A percentile compares a stretch with the other conserved stretches of the same genome.
Evolutionary conservation across 306 rosid species (phyloP).

Genomic region (Purshia tridentata): DNA sequence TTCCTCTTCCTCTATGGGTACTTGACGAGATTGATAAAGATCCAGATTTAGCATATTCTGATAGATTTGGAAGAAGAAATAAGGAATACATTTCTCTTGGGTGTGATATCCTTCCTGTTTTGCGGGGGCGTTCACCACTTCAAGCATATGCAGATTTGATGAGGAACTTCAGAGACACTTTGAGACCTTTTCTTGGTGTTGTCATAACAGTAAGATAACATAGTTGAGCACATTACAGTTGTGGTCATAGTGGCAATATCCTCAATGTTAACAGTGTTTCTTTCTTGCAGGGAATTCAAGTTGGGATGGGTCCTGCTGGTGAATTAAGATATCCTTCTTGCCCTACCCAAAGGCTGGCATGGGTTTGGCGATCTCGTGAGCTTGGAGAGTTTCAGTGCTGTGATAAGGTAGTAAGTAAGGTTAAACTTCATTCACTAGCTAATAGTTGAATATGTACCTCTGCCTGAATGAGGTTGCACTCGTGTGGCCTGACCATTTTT

Average conservation of each 20-base stretch:
- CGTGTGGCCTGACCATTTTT: neutral
- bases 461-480: constrained; percentile 26
- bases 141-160: constrained; percentile 84
- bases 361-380: constrained; percentile 49
- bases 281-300: constrained; percentile 68
- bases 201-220: constrained; percentile 63
- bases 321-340: constrained; percentile 83
- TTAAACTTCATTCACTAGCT: constrained; percentile 27
- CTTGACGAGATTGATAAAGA: constrained; percentile 71
- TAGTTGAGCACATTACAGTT: constrained; percentile 20
- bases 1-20: constrained; percentile 90
- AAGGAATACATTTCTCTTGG: constrained; percentile 80
- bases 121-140: constrained; percentile 79
- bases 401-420: constrained; percentile 61
- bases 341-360: constrained; percentile 44
- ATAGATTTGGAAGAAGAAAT: constrained; percentile 77
- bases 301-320: constrained; percentile 95
- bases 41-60: constrained; percentile 71
- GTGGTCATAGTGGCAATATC: constrained; percentile 2
- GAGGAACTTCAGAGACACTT: constrained; percentile 76
- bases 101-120: constrained; percentile 83
- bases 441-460: constrained; percentile 5
- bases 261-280: constrained; percentile 21
- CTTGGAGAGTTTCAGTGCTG: constrained; percentile 91
- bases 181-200: constrained; percentile 58